Evolutionary conservation across 2,329 filamentous ascomycete species (phyloP).

Genomic region (Cadophora gregata): DNA sequence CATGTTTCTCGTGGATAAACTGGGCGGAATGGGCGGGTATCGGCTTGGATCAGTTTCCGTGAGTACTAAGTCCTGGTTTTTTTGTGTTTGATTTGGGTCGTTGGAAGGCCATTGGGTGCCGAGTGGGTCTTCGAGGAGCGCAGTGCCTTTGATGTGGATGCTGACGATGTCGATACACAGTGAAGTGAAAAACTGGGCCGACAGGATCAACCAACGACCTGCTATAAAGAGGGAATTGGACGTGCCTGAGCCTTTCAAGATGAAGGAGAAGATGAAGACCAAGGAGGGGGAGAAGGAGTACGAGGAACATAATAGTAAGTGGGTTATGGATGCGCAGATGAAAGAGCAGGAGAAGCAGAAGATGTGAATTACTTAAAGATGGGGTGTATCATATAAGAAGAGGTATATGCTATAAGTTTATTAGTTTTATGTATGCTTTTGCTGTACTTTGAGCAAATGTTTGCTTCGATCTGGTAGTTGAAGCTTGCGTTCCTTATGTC

Average conservation of each 20-base stretch:
- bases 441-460: too few species aligned
- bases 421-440: too few species aligned
- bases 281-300: conserved; percentile 57
- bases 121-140: too few species aligned
- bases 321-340: conserved; percentile 65
- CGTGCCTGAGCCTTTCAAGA: conserved; percentile 66
- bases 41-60: conserved; percentile 39
- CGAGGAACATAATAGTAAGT: conserved; percentile 52
- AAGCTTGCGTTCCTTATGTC: too few species aligned
- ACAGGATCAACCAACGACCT: conserved; percentile 68
- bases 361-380: conserved; percentile 14
- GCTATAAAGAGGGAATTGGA: conserved; percentile 76
- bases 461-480: too few species aligned
- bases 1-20: conserved; percentile 56
- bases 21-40: conserved; percentile 50
- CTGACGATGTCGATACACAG: background rate
- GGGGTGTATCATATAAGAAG: too few species aligned
- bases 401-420: too few species aligned
- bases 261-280: conserved; percentile 53
- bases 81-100: background rate
- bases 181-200: conserved; percentile 73
- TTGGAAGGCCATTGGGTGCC: too few species aligned
- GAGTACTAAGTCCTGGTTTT: conserved; percentile 64
- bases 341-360: conserved; percentile 47
- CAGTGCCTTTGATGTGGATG: background rate